Base-by-base conservation (phyloP, 352 stramenopile species). In the Pelagophyceae sp. region DNA sequence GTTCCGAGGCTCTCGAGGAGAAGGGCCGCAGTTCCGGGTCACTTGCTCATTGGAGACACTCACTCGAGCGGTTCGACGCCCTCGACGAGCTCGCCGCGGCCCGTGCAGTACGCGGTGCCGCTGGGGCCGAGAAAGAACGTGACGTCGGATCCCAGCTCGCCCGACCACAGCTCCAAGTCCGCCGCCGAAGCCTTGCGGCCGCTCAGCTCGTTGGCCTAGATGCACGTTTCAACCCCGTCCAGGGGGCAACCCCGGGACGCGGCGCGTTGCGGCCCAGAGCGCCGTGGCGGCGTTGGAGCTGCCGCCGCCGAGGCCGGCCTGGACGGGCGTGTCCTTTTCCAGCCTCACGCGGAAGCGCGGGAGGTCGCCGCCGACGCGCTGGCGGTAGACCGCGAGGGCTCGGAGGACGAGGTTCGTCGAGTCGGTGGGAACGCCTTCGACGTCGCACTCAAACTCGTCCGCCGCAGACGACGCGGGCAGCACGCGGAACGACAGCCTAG, bases 61-160 rank as follows among this genome's bases (percentile, higher is more conserved):
- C n/a, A n/a, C n/a, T n/a, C 11, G 29, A 72, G 35, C 63, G 63
- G 11, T 5, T 38, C 31, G 1, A 72, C 29, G 31, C 29, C 29
- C 63, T 72, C 63, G 6, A 72, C 3, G 35, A 86, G 60, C 80
- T 94, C 89, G 38, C 89, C 89, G 50, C 88, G 80, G n/a, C 89
- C 88, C 31, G 89, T 93, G 77, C 89, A 94, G 76, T 92, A 94
- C 25, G 87, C 88, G 2, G 87, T 93, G 33, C 89, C 89, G 27
- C 64, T 78, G 67, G 79, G 78, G 50, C 83, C 90, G 33, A 94
- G 77, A 80, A 94, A 94, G 77, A 94, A 94, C 0, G 89, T 93
- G 61, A 94, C 92, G 72, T 94, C 89, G 76, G 85, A 91, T 31
- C 88, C 88, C 31, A 94, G 79, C 50, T 85, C 87, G n/a, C 80